These are phyloP conservation scores for Scedosporium dehoogii DNA, from an alignment of 2,329 filamentous ascomycete genomes.

Conservation along the genomic window DNA sequence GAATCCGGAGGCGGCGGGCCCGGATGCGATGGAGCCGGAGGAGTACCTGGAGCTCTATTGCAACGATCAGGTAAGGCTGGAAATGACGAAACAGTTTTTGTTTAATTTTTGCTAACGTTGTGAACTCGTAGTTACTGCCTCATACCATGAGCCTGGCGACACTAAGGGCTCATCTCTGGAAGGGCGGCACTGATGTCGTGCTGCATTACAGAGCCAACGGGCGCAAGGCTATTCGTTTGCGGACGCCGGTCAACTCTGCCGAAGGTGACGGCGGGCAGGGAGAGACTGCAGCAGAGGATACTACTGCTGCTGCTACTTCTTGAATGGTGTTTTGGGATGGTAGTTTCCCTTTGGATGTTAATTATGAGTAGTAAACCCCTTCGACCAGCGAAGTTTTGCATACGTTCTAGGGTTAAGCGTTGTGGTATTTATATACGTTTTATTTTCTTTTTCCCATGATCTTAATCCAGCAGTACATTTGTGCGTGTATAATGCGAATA, in stretches of 20 bases:
- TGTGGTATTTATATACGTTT: not conserved
- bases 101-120: not conserved
- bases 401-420: not conserved
- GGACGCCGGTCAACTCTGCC: conserved; percentile 16
- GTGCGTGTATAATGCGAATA: not conserved
- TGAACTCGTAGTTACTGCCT: conserved; percentile 47
- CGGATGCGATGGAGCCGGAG: conserved; percentile 62
- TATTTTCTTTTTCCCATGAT: not conserved
- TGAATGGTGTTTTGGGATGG: not conserved
- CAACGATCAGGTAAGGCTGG: conserved; percentile 68
- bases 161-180: conserved; percentile 86
- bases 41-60: conserved; percentile 94
- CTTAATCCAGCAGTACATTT: not conserved
- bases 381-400: not conserved
- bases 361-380: not conserved
- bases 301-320: not conserved
- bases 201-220: conserved; percentile 89
- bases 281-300: conserved; percentile 3
- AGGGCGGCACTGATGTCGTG: conserved; percentile 84
- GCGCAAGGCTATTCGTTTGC: conserved; percentile 51
- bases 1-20: conserved; percentile 33
- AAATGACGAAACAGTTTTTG: no score
- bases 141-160: conserved; percentile 89
- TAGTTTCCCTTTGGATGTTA: not conserved
- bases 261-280: not conserved